Conservation (phyloP, 1,284 basidiomycete species). For the Ceratobasidium sp. region DNA sequence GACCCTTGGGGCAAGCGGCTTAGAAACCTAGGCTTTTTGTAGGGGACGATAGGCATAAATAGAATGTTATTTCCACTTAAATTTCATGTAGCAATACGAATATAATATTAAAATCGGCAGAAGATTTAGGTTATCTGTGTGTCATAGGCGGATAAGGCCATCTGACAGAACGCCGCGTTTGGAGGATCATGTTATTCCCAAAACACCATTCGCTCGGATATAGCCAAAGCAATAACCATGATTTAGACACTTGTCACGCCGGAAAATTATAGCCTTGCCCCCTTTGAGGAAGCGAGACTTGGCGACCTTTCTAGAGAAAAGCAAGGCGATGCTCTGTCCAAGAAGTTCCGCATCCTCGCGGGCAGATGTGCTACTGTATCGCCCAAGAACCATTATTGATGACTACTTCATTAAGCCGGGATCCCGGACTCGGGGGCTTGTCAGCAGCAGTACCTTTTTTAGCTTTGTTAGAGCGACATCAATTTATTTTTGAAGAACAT, state of each 20-base stretch:
- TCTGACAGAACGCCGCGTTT: slow-evolving; percentile 17
- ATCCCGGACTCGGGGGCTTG: too few species aligned
- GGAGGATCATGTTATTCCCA: slow-evolving; percentile 10
- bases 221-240: background rate
- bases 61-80: too few species aligned
- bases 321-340: slow-evolving; percentile 15
- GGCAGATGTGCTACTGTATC: background rate
- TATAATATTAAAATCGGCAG: too few species aligned
- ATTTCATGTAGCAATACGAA: too few species aligned
- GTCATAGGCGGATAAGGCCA: slow-evolving; percentile 3
- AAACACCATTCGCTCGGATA: slow-evolving; percentile 19
- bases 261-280: background rate
- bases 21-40: too few species aligned
- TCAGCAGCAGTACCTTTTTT: too few species aligned
- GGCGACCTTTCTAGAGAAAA: slow-evolving; percentile 10
- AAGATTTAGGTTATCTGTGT: too few species aligned
- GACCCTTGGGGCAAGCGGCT: too few species aligned
- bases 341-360: slow-evolving; percentile 16
- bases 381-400: slow-evolving; percentile 17
- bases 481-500: too few species aligned
- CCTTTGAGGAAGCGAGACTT: slow-evolving; percentile 31
- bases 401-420: too few species aligned
- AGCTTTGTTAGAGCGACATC: too few species aligned
- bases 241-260: background rate
- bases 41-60: too few species aligned